These are phyloP conservation scores for Yarrowia deformans DNA, from an alignment of 805 yeast species.

Conservation along the genomic window DNA sequence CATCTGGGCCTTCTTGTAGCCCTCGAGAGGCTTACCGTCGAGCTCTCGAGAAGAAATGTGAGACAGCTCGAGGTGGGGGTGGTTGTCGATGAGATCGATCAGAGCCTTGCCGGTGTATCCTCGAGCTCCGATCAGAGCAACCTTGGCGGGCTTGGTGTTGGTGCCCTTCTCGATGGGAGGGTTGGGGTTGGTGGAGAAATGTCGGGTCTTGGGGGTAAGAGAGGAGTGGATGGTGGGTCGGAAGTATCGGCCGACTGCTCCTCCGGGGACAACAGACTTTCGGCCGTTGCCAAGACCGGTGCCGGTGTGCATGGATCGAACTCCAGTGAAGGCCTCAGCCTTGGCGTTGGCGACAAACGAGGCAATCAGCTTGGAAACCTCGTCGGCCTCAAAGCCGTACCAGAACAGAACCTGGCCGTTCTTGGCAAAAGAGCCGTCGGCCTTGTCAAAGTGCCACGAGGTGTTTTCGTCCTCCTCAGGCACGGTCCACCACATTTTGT, in stretches of 20 bases:
- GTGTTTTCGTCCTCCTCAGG: conserved; percentile 89
- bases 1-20: conserved; percentile 82
- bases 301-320: conserved; percentile 39
- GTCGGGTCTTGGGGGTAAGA: conserved; percentile 41
- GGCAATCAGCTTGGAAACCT: conserved; percentile 68
- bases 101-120: conserved; percentile 97
- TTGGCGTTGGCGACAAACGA: conserved; percentile 52
- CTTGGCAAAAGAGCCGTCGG: conserved; percentile 92
- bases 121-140: conserved; percentile 97
- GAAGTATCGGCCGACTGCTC: conserved; percentile 43
- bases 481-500: conserved; percentile 83
- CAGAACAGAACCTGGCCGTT: conserved; percentile 92
- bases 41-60: conserved; percentile 97
- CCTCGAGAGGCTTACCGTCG: conserved; percentile 82
- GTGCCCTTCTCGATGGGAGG: conserved; percentile 74
- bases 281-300: conserved; percentile 37
- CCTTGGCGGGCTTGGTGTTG: conserved; percentile 68
- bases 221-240: conserved; percentile 39
- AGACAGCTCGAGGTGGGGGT: conserved; percentile 84
- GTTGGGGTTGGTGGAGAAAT: conserved; percentile 60
- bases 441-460: conserved; percentile 88
- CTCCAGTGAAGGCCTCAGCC: conserved; percentile 36
- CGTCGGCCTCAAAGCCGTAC: conserved; percentile 82
- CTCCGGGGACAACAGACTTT: conserved; percentile 37
- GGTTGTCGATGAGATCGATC: conserved; percentile 83